Percentiles rank a stretch among this genome's conserved stretches.
Conservation (phyloP, 805 yeast genomes). For the Pichia paraexigua region DNA sequence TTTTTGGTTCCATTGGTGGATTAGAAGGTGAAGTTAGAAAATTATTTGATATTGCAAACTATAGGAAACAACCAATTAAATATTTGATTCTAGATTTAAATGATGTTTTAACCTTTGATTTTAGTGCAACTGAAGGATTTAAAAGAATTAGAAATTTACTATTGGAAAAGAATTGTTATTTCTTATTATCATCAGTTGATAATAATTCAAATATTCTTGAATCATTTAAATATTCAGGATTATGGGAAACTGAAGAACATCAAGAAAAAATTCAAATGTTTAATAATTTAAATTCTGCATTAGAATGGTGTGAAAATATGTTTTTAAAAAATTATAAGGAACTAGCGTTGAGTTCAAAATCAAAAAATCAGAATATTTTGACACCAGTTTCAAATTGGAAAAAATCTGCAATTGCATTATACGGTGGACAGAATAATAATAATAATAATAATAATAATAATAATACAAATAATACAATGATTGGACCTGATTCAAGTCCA, state of each 20-base stretch:
- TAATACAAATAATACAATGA: background rate
- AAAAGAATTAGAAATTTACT: slow-evolving; percentile 76
- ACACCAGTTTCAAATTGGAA: background rate
- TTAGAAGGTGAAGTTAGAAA: slow-evolving; percentile 69
- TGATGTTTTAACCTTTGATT: slow-evolving; percentile 75
- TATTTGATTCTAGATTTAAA: slow-evolving; percentile 81
- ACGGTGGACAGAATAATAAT: background rate
- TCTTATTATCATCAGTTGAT: slow-evolving; percentile 71
- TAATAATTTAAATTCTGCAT: slow-evolving; percentile 72
- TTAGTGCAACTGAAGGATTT: slow-evolving; percentile 94
- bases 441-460: slow-evolving; percentile 1
- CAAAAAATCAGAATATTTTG: background rate
- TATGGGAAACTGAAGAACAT: slow-evolving; percentile 49
- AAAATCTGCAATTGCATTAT: background rate
- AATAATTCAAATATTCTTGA: slow-evolving; percentile 58
- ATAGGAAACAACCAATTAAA: slow-evolving; percentile 54
- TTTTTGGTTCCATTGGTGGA: slow-evolving; percentile 93
- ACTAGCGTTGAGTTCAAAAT: slow-evolving; percentile 1
- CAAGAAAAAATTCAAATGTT: slow-evolving; percentile 53
- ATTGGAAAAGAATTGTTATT: slow-evolving; percentile 56
- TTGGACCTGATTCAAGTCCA: slow-evolving; percentile 4
- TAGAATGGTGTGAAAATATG: slow-evolving; percentile 96
- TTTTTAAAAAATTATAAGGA: slow-evolving; percentile 59
- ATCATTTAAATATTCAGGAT: slow-evolving; percentile 76
- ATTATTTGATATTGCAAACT: slow-evolving; percentile 49